Percentiles rank a stretch among this genome's conserved stretches.
Conservation (phyloP, 2,329 filamentous ascomycete genomes). For the Mycogone perniciosa region DNA sequence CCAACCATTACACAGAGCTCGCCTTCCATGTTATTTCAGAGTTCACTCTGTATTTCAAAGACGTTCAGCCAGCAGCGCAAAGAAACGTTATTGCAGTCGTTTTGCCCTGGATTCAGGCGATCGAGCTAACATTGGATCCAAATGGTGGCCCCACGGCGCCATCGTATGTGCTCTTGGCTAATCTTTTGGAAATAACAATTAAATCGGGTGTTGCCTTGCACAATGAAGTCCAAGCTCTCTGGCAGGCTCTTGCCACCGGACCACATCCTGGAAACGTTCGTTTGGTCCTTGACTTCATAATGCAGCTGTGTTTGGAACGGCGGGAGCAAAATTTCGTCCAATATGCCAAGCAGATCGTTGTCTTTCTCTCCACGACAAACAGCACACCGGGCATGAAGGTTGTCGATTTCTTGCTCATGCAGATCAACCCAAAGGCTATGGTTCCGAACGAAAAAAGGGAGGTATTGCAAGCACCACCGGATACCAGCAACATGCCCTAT, state of each 20-base stretch:
- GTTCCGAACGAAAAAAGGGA: conserved; percentile 79
- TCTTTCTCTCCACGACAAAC: conserved; percentile 80
- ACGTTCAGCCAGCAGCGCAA: conserved; percentile 73
- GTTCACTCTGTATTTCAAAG: conserved; percentile 89
- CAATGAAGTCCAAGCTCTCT: conserved; percentile 94
- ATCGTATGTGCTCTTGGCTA: conserved; percentile 91
- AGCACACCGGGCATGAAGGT: conserved; percentile 77
- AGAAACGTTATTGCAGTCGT: conserved; percentile 92
- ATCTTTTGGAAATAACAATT: conserved; percentile 93
- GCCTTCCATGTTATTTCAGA: conserved; percentile 95
- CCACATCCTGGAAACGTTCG: conserved; percentile 92
- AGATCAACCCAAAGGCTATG: conserved; percentile 95
- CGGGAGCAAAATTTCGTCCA: conserved; percentile 98
- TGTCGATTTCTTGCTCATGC: conserved; percentile 84
- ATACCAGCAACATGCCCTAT: conserved; percentile 73
- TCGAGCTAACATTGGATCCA: conserved; percentile 86
- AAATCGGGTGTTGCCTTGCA: conserved; percentile 82
- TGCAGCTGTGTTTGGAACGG: conserved; percentile 83
- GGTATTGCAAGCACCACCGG: conserved; percentile 61
- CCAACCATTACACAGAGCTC: conserved; percentile 80
- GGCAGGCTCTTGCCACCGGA: conserved; percentile 92
- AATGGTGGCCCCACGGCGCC: conserved; percentile 84
- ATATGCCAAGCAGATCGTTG: conserved; percentile 95
- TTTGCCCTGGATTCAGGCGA: conserved; percentile 90
- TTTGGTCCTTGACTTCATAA: conserved; percentile 92